phyloP scores from a whole-genome alignment of 345 rosid genomes.

The Lenwebbia sp. region DNA sequence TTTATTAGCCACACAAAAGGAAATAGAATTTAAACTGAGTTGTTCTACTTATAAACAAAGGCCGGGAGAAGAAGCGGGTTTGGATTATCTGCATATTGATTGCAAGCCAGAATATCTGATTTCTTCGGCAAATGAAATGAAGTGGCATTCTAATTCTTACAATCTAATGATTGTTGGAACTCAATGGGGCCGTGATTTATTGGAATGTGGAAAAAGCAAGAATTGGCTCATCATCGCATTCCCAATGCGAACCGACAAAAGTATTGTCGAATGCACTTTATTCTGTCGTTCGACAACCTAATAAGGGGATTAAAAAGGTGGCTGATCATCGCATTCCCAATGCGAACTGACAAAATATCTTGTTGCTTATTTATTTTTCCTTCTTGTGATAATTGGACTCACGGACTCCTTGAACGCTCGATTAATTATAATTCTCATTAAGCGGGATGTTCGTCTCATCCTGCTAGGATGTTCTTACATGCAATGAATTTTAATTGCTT shows the following conservation, averaged over 20 bases:
- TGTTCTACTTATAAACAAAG: too few relatives aligned
- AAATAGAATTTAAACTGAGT: too few relatives aligned
- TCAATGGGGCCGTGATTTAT: background rate
- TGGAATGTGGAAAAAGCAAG: background rate
- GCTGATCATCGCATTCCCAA: too few relatives aligned
- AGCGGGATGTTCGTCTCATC: background rate
- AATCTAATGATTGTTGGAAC: background rate
- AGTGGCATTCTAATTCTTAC: too few relatives aligned
- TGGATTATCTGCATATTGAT: background rate
- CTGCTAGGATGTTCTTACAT: too few relatives aligned
- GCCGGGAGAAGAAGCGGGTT: background rate
- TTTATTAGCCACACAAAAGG: too few relatives aligned
- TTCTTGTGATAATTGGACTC: background rate
- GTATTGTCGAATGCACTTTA: background rate
- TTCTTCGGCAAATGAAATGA: background rate
- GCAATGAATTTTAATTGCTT: too few relatives aligned
- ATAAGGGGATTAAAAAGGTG: background rate
- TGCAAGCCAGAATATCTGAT: background rate
- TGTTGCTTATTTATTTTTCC: background rate
- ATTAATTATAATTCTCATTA: too few relatives aligned
- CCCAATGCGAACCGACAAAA: background rate
- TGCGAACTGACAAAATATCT: too few relatives aligned
- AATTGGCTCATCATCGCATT: background rate
- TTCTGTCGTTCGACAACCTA: background rate
- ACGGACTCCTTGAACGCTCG: background rate